A percentile compares a stretch with the other conserved stretches of the same genome.
Evolutionary conservation across 306 rosid genomes (phyloP).

Genomic region (Rubus parviflorus): DNA sequence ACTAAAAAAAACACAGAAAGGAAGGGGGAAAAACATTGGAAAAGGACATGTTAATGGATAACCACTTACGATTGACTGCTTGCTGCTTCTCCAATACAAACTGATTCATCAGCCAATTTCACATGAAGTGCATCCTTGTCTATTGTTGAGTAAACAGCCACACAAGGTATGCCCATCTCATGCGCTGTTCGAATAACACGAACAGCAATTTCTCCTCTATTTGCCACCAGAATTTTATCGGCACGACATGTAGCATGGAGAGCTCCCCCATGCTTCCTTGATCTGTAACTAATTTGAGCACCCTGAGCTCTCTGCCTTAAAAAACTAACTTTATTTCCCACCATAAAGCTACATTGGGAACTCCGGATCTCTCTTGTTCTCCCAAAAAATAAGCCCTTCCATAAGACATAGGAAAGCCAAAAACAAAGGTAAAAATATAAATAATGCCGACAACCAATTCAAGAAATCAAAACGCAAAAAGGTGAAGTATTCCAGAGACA

Average conservation of each 20-base stretch:
- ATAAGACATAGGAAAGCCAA: constrained; percentile 13
- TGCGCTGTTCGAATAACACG: constrained; percentile 93
- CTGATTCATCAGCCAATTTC: constrained; percentile 90
- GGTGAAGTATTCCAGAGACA: not conserved
- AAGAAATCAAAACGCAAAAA: not conserved
- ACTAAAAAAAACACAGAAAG: not conserved
- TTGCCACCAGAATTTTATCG: constrained; percentile 81
- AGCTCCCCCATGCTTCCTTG: constrained; percentile 43
- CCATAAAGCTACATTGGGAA: constrained; percentile 69
- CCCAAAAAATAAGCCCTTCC: constrained; percentile 60
- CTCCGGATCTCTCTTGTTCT: constrained; percentile 50
- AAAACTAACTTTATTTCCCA: constrained; percentile 50
- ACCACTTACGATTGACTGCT: constrained; percentile 74
- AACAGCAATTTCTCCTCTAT: constrained; percentile 97
- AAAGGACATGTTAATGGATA: not conserved
- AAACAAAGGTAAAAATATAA: not conserved
- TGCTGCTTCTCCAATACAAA: constrained; percentile 98
- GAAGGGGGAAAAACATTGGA: not conserved
- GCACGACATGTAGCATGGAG: constrained; percentile 50
- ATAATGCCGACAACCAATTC: not conserved
- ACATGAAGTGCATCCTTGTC: constrained; percentile 98
- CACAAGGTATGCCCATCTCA: constrained; percentile 97
- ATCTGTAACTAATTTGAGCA: constrained; percentile 25
- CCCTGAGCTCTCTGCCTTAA: constrained; percentile 50
- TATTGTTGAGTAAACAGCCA: constrained; percentile 94